Conservation (phyloP, 768 basidiomycete genomes). For the Xerocomellus chrysenteron region DNA sequence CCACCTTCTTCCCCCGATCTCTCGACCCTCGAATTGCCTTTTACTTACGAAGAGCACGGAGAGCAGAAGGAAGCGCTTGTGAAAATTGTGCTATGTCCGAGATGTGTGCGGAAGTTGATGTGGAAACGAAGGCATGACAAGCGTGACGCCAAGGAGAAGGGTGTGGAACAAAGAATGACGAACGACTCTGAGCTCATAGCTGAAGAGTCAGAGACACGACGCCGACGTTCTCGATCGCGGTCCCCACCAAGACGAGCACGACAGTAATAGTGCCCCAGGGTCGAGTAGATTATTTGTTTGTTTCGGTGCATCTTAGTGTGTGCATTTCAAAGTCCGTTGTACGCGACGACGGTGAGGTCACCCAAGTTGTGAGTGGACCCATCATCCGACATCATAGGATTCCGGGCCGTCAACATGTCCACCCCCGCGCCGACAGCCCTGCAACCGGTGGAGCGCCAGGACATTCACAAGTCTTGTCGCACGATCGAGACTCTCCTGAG, state of each 20-base stretch:
- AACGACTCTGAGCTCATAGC: too few relatives aligned
- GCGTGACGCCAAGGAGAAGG: slow-evolving; percentile 20
- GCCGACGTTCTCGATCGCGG: slow-evolving; percentile 27
- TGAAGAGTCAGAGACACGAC: not conserved
- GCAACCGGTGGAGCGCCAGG: slow-evolving; percentile 56
- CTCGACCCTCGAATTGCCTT: slow-evolving; percentile 85
- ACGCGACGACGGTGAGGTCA: not conserved
- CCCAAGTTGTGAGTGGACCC: not conserved
- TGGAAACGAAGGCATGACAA: slow-evolving; percentile 79
- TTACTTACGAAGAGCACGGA: slow-evolving; percentile 81
- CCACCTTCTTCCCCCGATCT: slow-evolving; percentile 38
- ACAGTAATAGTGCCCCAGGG: too few relatives aligned
- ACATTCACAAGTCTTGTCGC: slow-evolving; percentile 82
- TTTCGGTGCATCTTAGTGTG: not conserved
- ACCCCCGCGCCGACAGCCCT: slow-evolving; percentile 2
- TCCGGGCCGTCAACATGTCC: slow-evolving; percentile 9
- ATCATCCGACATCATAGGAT: not conserved
- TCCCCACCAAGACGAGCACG: slow-evolving; percentile 23
- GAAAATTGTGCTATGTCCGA: slow-evolving; percentile 82
- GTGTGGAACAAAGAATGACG: too few relatives aligned
- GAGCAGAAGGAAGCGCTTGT: slow-evolving; percentile 79
- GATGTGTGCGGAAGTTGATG: slow-evolving; percentile 81
- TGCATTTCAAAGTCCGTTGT: slow-evolving; percentile 24
- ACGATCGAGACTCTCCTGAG: slow-evolving; percentile 66
- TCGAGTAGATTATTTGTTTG: not conserved